These are phyloP conservation scores for Leptodontidium sp. DNA, from an alignment of 2,329 filamentous ascomycete genomes.

Conservation along the genomic window DNA sequence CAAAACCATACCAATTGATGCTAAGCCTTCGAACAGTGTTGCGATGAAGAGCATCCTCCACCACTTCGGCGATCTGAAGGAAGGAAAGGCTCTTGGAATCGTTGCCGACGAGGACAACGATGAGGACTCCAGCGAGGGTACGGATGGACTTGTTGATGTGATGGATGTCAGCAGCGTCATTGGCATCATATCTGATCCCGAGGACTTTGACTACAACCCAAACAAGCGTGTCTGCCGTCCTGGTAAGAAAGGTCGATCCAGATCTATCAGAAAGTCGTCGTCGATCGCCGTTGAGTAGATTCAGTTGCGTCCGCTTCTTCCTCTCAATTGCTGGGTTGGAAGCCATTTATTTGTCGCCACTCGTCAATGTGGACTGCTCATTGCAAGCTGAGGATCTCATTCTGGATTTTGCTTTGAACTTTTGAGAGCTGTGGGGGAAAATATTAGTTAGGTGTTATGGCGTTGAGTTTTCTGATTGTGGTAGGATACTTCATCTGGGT, in stretches of 20 bases:
- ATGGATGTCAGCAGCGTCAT: not conserved
- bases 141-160: not conserved
- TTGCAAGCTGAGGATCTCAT: too few species aligned
- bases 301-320: too few species aligned
- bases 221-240: slow-evolving; percentile 4
- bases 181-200: not conserved
- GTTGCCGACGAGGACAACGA: slow-evolving; percentile 3
- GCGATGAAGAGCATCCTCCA: slow-evolving; percentile 5
- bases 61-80: not conserved
- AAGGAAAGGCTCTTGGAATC: slow-evolving; percentile 1
- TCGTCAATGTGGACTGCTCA: too few species aligned
- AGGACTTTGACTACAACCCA: not conserved
- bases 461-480: too few species aligned
- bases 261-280: not conserved
- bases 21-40: not conserved
- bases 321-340: too few species aligned
- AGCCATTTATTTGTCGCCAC: too few species aligned
- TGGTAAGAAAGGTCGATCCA: not conserved
- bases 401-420: too few species aligned
- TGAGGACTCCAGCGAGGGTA: not conserved
- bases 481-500: too few species aligned
- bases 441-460: too few species aligned
- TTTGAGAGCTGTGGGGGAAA: too few species aligned
- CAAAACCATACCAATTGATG: not conserved
- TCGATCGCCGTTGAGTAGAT: not conserved